Base-by-base conservation (phyloP, 2,329 filamentous ascomycete species). In the Penicillium janthinellum region DNA sequence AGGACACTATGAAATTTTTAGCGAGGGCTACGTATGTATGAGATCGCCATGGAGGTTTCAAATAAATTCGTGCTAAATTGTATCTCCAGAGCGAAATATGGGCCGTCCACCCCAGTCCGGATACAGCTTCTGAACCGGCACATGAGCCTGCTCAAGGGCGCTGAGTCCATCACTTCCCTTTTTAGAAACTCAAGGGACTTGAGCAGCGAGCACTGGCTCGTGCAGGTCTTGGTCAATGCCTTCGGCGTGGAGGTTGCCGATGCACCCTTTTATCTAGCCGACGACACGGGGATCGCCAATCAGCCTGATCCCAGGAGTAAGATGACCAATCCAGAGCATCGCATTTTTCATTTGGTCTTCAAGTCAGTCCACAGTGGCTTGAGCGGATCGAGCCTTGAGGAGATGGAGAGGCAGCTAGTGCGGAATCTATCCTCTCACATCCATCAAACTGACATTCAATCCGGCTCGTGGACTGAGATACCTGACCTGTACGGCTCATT, bases 241-340 rank as follows among this genome's bases (percentile, higher is more conserved):
- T 58, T 58, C 20, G 56, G 56, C 3, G 37, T 58, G 20, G 45
- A 49, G 35, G 15, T 28, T 12, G 38, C 37, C 5, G 56, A 58
- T 53, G 56, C 25, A 22, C 47, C 47, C 1, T 45, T 54, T n/a
- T 44, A 52, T 54, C 39, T 53, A 4, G 41, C 37, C 12, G 56
- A 58, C 37, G 56, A 58, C 37, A 58, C 56, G 8, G 56, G 56
- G 14, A 52, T 52, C 22, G 38, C 35, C 38, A 42, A 39, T 12
- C 56, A 58, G 15, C 56, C 56, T 17, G 22, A 52, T 17, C 47
- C 47, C 17, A 28, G 49, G 7, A 53, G 47, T 28, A 58, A 51
- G n/a, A 58, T 58, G 56, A 53, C 48, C 14, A 51, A 52, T 12
- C 47, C 56, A 20, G 56, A 58, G 4, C 49, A 52, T 41, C 56